Conservation (phyloP, 2,329 filamentous ascomycete species). For the Fusarium drepaniforme region DNA sequence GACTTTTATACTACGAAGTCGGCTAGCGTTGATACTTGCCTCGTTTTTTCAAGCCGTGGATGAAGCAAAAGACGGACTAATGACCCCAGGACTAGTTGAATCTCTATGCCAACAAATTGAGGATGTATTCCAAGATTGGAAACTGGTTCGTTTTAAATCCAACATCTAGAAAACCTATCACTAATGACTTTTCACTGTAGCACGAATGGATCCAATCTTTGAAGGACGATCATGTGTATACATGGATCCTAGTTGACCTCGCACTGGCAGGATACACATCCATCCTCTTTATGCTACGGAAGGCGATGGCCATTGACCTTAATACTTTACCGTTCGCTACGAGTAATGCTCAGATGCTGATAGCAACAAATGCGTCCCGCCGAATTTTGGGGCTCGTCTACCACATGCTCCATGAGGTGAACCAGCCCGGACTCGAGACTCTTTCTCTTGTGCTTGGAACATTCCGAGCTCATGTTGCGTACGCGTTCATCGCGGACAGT, state of each 20-base stretch:
- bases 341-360: too few species aligned
- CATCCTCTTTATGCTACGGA: background rate
- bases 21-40: background rate
- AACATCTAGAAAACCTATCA: background rate
- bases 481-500: background rate
- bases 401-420: background rate
- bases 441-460: background rate
- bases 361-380: constrained; percentile 5
- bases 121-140: background rate
- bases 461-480: background rate
- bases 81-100: background rate
- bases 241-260: background rate
- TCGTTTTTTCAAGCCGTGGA: background rate
- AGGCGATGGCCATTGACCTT: background rate
- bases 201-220: background rate
- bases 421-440: background rate
- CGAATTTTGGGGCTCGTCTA: background rate
- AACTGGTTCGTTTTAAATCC: background rate
- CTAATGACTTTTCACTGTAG: background rate
- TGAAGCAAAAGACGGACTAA: background rate
- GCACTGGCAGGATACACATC: background rate
- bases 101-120: background rate
- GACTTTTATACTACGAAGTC: background rate
- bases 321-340: background rate
- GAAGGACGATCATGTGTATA: background rate